A percentile compares a stretch with the other conserved stretches of the same genome.
Evolutionary conservation across 257 asterid genomes (phyloP).

Genomic region (Petunia axillaris): DNA sequence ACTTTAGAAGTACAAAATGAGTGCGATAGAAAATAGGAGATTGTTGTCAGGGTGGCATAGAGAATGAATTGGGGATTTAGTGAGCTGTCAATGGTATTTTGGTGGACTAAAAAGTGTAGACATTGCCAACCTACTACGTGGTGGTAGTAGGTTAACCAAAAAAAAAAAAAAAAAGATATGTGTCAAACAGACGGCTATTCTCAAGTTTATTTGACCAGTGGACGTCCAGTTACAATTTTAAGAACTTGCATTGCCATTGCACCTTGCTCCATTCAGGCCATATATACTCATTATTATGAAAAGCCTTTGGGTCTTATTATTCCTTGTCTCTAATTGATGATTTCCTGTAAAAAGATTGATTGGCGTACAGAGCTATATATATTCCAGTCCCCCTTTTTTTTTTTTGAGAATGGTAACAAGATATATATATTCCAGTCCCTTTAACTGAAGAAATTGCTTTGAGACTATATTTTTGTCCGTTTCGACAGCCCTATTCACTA

Average conservation of each 20-base stretch:
- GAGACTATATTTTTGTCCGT: neutral
- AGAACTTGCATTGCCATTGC: constrained; percentile 7
- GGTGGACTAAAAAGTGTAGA: too few species aligned
- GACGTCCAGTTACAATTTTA: neutral
- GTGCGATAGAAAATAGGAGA: too few species aligned
- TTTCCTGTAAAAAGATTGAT: constrained; percentile 14
- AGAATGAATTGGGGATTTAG: too few species aligned
- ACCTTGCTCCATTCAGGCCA: neutral
- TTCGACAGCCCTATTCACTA: constrained; percentile 12
- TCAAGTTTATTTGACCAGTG: constrained; percentile 9
- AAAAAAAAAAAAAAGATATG: too few species aligned
- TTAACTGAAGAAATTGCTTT: neutral
- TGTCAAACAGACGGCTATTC: neutral
- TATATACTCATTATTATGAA: neutral
- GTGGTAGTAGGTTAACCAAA: too few species aligned
- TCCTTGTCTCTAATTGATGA: constrained; percentile 19
- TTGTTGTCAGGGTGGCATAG: too few species aligned
- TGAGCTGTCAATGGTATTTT: too few species aligned
- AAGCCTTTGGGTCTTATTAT: neutral
- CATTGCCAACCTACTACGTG: neutral
- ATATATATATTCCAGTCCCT: constrained; percentile 13
- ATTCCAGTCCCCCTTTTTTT: neutral
- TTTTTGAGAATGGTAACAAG: neutral
- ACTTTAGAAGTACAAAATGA: too few species aligned
- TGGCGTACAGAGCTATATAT: neutral